Base-by-base conservation (phyloP, 495 filamentous ascomycete genomes). In the Evernia prunastri region DNA sequence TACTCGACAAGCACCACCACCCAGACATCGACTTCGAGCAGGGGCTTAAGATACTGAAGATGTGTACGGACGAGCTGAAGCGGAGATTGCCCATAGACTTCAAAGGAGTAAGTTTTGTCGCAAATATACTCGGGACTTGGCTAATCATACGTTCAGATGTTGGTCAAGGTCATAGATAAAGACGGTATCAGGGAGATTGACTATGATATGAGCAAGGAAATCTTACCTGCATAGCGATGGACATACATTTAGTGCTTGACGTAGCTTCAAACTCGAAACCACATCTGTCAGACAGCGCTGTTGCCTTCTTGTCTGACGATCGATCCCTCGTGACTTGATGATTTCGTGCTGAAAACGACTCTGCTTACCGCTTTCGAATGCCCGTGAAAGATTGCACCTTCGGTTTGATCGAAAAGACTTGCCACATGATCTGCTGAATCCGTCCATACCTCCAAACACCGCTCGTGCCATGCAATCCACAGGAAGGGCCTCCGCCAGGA, bases 31-130 rank as follows among this genome's bases (percentile, higher is more conserved):
- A 80, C 60, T 82, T 93, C 29, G 92, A 91, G 57, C 83, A 92
- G 76, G 94, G 94, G 54, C 80, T 95, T 73, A 90, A 96, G 79
- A 83, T 98, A 53, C 80, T 98, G 67, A 83, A 82, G 68, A 89
- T 97, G 87, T 98, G 94, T 77, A 91, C 90, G 68, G 92, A 97
- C 73, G 94, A 98, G 82, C 81, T 96, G 72, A 95, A 96, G 84
- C 85, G 95, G 71, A 81, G 92, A 77, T 83, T 97, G 81, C 94
- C 94, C 65, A 89, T 97, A 76, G 94, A 98, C 76, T 98, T 96
- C 84, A 98, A 97, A 80, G 94, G 94, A 20, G 81, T 88, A 79
- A 64, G 80, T 78, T 17, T 43, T 4, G 27, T n/a, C 54, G 23
- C 29, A 18, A 18, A 29, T 15, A 31, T 20, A 0, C 49, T 10